Evolutionary conservation across 2,329 filamentous ascomycete genomes (phyloP), one percentile per base, ranked within the genome.

Genomic region (Akanthomyces muscarius): DNA sequence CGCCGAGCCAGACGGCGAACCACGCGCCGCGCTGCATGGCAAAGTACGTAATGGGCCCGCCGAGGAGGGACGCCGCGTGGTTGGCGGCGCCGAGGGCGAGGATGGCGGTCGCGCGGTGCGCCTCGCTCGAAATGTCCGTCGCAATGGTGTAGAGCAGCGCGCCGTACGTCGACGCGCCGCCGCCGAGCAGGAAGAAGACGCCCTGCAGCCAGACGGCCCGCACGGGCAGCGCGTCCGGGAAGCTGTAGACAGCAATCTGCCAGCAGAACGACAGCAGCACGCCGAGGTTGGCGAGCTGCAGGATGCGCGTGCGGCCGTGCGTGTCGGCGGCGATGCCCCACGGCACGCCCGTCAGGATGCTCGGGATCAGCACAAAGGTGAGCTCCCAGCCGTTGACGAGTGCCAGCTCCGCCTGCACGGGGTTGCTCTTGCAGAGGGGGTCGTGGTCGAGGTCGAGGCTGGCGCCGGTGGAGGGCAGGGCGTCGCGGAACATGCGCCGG

Each of bases 371-470:
- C 18, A 38, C 51, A 25, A 68, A 67, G 8, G 65, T 65, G 13
- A 65, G 55, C 25, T 67, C 60, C 67, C 68, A 68, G 13, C 67
- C 68, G 23, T 63, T 63, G 16, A 68, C 59, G 3, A 68, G 18
- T 5, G 67, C 66, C 30, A 69, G 65, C 62, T 69, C 68, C 8
- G 65, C 62, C 66, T 68, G 67, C 23, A 69, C 66, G 7, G 50
- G 60, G 30, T 53, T 60, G 36, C 64, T 64, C 61, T 69, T 69
- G 58, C 68, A 69, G 7, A 52, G 57, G 4, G 61, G 53, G n/a
- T 62, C 51, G 5, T 13, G 16, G 23, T 30, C 25, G 18, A 42
- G 28, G 25, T 63, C 42, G 6, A n/a, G 7, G 3, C 18, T 25
- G 16, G 47, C 38, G 38, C 11, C 10, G 45, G 30, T 21, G 21